phyloP scores from a whole-genome alignment of 139 green algal species.

The Tetradesmus obliquus region DNA sequence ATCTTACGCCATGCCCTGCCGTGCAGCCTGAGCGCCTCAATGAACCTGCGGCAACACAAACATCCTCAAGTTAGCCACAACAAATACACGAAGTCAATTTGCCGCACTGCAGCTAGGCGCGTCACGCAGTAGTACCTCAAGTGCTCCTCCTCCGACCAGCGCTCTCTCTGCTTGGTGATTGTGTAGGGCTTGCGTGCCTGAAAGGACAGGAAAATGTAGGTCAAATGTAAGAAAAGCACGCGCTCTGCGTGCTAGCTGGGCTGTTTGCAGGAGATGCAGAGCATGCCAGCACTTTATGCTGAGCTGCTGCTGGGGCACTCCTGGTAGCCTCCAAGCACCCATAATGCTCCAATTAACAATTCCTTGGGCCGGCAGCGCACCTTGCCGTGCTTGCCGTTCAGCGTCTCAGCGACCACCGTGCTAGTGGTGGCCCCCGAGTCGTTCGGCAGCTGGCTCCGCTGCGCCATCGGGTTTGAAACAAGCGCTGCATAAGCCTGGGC shows the following conservation, averaged over 20 bases:
- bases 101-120: conserved; percentile 80
- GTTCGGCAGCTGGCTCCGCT: background rate
- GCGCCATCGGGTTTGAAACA: background rate
- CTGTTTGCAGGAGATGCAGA: background rate
- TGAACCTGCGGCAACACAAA: conserved; percentile 62
- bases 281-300: background rate
- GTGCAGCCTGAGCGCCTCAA: conserved; percentile 89
- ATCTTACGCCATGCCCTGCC: conserved; percentile 67
- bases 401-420: background rate
- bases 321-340: background rate
- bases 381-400: background rate
- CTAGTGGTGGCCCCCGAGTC: background rate
- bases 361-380: background rate
- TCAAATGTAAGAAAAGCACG: background rate
- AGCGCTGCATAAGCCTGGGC: background rate
- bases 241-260: background rate
- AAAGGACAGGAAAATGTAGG: background rate
- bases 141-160: conserved; percentile 95
- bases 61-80: conserved; percentile 67
- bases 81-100: conserved; percentile 67
- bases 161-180: conserved; percentile 83
- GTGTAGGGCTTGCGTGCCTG: conserved; percentile 84
- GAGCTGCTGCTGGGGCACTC: background rate
- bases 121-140: conserved; percentile 64
- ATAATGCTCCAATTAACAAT: background rate